Base-by-base conservation (phyloP, 2,329 filamentous ascomycete species). In the Aspergillus tubingensis region DNA sequence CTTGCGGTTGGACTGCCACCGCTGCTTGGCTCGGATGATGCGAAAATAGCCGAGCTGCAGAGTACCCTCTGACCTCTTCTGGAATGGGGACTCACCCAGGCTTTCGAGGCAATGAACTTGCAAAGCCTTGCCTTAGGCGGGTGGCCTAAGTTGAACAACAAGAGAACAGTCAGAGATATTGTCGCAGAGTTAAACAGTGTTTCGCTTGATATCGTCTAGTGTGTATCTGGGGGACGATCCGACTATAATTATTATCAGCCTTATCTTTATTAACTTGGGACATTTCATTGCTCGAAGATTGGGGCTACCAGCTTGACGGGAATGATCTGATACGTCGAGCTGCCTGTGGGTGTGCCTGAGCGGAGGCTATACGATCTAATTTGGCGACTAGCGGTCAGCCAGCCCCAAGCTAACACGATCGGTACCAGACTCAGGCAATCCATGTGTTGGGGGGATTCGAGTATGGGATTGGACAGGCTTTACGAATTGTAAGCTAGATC, bases 351-450 rank as follows among this genome's bases (percentile, higher is more conserved):
- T 23, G 43, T 55, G 53, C 43, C 53, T 55, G 53, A 55, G 53
- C 25, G 53, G 53, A 32, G 53, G 17, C 53, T 21, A 43, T 30
- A 47, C 41, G 39, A 17, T n/a, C 17, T 32, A 41, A 47, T 8
- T 36, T 36, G 32, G 32, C 32, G 32, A 36, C 32, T 55, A 47
- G 53, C 39, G 53, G 53, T 55, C 53, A 55, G 53, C 25, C n/a
- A 39, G 11, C 41, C 27, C n/a, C 25, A 39, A 39, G 11, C 32
- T 23, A 43, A 43, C 53, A 25, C 25, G 53, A 39, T 41, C 53
- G 39, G 30, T 36, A 55, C 30, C 17, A 19, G 13, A 43, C 30
- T 55, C 39, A 47, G 53, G 53, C 53, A 55, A n/a, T 43, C 27
- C 30, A 47, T 36, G 53, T 21, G 53, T 36, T 47, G 41, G 39